Evolutionary conservation across 2,329 filamentous ascomycete genomes (phyloP), one percentile per base, ranked within the genome.

Genomic region (Ascomycota sp.): DNA sequence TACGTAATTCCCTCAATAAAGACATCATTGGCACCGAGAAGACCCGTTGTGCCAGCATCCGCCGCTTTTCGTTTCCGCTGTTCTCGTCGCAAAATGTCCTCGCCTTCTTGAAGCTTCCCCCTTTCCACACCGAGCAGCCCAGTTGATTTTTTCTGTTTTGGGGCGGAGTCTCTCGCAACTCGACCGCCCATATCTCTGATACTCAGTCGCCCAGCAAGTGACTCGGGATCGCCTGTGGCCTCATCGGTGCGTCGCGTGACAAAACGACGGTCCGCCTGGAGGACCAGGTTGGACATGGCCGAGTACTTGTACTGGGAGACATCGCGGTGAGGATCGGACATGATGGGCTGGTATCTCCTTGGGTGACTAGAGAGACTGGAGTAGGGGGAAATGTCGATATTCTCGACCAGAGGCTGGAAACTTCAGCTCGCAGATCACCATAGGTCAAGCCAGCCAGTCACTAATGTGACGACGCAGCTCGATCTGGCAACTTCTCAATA

Each of bases 221-320:
- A 98, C 61, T 98, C 89, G 34, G 89, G 91, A 54, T 98, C 89
- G 47, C 89, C 89, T 34, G 86, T 95, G 41, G 82, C 76, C 61
- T 98, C 91, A 58, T 98, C 86, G 46, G 76, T 83, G 48, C 83
- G 75, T 54, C 89, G 75, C 42, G 82, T 82, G 47, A 92, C 77
- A 54, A 98, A 95, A 47, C 89, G 77, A 61, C 84, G 77, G 64
- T 98, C 89, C 62, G 83, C 84, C 79, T 98, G 89, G 72, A 98
- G 81, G 53, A 98, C 89, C 82, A 98, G 77, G 73, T 98, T 98
- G 62, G 89, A 98, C 89, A 98, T 95, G 57, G 81, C 83, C 73
- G 83, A 83, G 71, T 93, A 92, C 60, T 93, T 93, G 70, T 92
- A 93, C 60, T 92, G 84, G 57, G 82, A 84, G 49, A 92, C 79